phyloP scores from a whole-genome alignment of 2,329 filamentous ascomycete species.

The Trichoderma sp. region DNA sequence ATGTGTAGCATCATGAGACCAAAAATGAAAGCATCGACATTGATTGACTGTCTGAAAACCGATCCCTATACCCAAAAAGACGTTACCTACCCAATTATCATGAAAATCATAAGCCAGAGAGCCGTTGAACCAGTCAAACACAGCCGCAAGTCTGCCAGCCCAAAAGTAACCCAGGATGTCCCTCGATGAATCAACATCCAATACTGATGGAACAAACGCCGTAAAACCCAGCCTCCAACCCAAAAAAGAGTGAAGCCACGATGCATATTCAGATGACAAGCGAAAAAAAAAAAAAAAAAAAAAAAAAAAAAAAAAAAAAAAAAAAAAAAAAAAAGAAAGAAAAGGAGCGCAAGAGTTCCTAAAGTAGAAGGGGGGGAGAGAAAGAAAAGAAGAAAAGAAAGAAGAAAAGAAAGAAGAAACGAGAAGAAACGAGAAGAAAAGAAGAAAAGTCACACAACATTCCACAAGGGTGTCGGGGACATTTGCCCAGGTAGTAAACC shows the following conservation, averaged over 20 bases:
- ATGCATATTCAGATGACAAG: neutral
- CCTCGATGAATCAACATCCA: no score
- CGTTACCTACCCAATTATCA: conserved; percentile 1
- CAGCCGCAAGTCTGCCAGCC: no score
- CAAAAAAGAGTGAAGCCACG: neutral
- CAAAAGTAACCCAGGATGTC: no score
- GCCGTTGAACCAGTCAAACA: no score
- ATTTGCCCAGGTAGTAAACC: neutral
- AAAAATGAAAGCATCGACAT: conserved; percentile 3
- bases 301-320: no score
- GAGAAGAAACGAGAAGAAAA: neutral
- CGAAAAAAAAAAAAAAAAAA: neutral
- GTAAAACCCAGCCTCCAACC: no score
- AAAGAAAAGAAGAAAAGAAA: neutral
- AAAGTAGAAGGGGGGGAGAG: neutral
- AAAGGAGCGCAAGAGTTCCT: neutral
- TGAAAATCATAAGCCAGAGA: neutral
- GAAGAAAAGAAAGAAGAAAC: neutral
- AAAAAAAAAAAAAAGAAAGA: neutral
- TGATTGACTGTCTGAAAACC: conserved; percentile 20
- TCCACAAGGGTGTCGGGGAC: no score
- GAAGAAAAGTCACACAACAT: neutral
- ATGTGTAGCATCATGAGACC: no score
- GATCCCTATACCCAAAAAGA: conserved; percentile 9
- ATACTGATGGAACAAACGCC: no score